These are phyloP conservation scores for Trichoderma afroharzianum DNA, from an alignment of 2,329 filamentous ascomycete genomes.

Conservation along the genomic window DNA sequence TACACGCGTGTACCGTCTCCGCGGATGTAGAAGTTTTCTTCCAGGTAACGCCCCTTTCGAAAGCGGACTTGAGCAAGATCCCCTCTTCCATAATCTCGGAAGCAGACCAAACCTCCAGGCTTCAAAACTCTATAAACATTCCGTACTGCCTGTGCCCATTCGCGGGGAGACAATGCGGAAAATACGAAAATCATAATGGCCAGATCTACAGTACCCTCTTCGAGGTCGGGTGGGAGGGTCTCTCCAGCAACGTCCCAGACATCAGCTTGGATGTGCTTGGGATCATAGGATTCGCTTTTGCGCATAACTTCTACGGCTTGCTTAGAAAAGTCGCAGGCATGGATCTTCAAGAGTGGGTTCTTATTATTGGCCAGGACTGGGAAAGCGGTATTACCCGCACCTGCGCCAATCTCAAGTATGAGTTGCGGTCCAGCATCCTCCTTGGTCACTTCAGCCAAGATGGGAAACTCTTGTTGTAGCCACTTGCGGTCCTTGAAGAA, in stretches of 20 bases:
- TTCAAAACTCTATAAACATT: constrained; percentile 84
- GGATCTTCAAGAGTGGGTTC: constrained; percentile 76
- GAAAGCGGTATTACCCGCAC: constrained; percentile 94
- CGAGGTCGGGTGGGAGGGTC: constrained; percentile 70
- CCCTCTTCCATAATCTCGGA: constrained; percentile 93
- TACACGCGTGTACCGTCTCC: constrained; percentile 96
- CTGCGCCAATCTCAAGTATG: constrained; percentile 87
- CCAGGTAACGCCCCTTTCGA: constrained; percentile 89
- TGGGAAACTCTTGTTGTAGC: constrained; percentile 91
- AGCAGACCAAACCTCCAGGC: constrained; percentile 87
- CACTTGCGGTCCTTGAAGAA: constrained; percentile 99
- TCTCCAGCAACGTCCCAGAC: constrained; percentile 86
- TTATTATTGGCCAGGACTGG: constrained; percentile 80
- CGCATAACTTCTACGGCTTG: constrained; percentile 93
- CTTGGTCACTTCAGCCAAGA: constrained; percentile 72
- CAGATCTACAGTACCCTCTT: constrained; percentile 79
- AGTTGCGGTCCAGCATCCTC: constrained; percentile 65
- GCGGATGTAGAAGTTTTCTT: constrained; percentile 95
- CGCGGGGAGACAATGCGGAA: constrained; percentile 77
- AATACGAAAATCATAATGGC: constrained; percentile 97
- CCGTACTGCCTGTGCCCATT: constrained; percentile 78
- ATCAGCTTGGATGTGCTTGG: constrained; percentile 73
- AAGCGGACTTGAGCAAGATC: constrained; percentile 96
- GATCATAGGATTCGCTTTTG: constrained; percentile 70
- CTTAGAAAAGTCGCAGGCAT: constrained; percentile 95